Evolutionary conservation across 164 flowering plant species (phyloP), one percentile per base, ranked within the genome.

Genomic region (Berberis vulgaris): DNA sequence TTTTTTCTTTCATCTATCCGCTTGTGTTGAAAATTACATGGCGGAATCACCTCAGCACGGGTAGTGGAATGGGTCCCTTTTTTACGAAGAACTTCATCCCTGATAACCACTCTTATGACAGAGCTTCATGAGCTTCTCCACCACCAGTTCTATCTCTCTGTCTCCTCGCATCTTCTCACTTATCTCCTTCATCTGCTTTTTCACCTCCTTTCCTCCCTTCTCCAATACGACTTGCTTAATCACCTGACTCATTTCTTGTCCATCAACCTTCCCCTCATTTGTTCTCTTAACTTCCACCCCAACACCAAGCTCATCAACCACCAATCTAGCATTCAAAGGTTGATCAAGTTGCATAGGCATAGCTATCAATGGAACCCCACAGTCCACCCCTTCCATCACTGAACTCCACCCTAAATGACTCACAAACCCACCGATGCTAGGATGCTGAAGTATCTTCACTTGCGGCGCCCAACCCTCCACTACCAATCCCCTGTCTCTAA

Each of bases 281-380:
- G 5, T 53, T 54, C 72, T 80, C 65, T 57, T 46, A 4, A 75
- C 76, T 64, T 77, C 80, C 57, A 71, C 4, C 2, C 73, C 81
- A 0, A 65, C 77, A 40, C 81, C 83, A 52, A 74, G 11, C 12
- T 73, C 76, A 26, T 26, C 26, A 11, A 39, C 74, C 57, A 77
- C 77, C 46, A 82, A 13, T 52, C 45, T 77, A 6, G 85, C 75
- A 67, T 74, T 80, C 1, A 76, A 0, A 0, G 83, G 83, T 63
- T 82, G 81, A 58, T 82, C 85, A 54, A 76, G 69, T 2, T 79
- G 81, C 81, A 76, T 68, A 0, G 81, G 83, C 71, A 77, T 59
- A 6, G 77, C 80, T 7, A 81, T 68, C 7, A 79, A 39, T 12
- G 82, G 84, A 4, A 75, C 75, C 2, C 80, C 81, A 58, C 43